Base-by-base conservation (phyloP, 2,329 filamentous ascomycete genomes). In the Aspergillus pseudotamarii region DNA sequence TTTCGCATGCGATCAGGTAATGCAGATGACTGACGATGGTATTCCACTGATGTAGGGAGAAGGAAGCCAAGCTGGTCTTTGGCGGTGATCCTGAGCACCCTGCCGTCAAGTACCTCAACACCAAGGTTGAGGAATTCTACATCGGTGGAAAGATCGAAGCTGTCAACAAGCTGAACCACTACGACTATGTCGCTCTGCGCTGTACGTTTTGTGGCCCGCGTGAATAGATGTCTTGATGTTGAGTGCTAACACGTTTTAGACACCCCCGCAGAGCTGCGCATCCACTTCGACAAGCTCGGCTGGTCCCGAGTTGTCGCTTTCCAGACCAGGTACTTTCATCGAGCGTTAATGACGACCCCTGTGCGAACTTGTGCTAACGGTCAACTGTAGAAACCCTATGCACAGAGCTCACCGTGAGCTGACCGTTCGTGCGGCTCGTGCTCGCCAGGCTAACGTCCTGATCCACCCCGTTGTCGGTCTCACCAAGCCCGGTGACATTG, bases 241-340 rank as follows among this genome's bases (percentile, higher is more conserved):
- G 11, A 32, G 5, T 32, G 19, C 48, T 38, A 14, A 51, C 21
- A 38, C 16, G 14, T 19, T 10, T 36, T 55, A 93, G 91, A 94
- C 83, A 96, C 95, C 12, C 95, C 95, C 68, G 90, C 95, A 56
- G 95, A 99, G 84, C 87, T 99, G 74, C 92, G 95, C 74, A 85
- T 92, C 69, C 94, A 98, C 86, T 99, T 99, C 78, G 95, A 98
- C 86, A 99, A 99, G 88, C 93, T 99, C 73, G 95, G 95, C 82
- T 99, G 95, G 95, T 90, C 91, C 80, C 90, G 91, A 80, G 94
- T 99, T 72, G 95, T 99, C 68, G 95, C 95, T 76, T 99, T 99
- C 91, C 95, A 99, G 87, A 99, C 95, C 69, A 86, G 78, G 51
- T 55, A 55, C 32, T 55, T 23, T 19, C 32, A 21, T 14, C 30